phyloP scores from a whole-genome alignment of 345 rosid genomes.

The Heritiera littoralis region DNA sequence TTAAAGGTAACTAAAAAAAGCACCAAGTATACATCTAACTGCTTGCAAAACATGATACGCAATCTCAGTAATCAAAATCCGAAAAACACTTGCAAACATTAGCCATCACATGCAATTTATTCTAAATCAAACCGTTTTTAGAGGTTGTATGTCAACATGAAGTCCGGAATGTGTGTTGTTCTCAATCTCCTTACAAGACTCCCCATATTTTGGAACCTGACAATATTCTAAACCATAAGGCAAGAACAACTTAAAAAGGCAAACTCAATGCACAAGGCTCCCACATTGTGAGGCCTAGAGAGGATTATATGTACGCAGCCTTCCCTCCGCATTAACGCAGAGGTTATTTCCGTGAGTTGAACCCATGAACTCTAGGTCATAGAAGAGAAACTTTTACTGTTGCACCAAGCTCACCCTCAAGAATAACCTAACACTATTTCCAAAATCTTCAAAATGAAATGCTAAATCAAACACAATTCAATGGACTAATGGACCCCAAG shows the following conservation, averaged over 20 bases:
- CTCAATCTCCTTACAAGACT: background rate
- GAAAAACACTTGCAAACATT: background rate
- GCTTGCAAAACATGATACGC: background rate
- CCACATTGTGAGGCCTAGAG: too few species aligned
- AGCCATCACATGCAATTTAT: background rate
- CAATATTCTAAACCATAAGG: constrained; percentile 6
- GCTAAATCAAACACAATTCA: background rate
- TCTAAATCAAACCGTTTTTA: background rate
- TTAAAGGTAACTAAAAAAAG: background rate
- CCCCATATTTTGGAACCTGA: background rate
- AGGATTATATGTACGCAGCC: too few species aligned
- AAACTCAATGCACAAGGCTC: too few species aligned
- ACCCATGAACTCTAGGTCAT: too few species aligned
- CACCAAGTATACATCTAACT: background rate
- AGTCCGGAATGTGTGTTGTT: background rate
- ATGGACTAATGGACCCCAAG: background rate
- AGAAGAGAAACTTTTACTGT: too few species aligned
- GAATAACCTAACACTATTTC: background rate
- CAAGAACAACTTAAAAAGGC: background rate
- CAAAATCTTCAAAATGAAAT: background rate
- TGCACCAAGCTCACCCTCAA: too few species aligned
- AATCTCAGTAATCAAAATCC: constrained; percentile 8
- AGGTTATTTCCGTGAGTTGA: too few species aligned
- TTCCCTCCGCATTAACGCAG: too few species aligned
- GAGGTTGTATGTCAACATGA: background rate